phyloP scores from a whole-genome alignment of 2,329 filamentous ascomycete species.

The Trichophaea hybrida region DNA sequence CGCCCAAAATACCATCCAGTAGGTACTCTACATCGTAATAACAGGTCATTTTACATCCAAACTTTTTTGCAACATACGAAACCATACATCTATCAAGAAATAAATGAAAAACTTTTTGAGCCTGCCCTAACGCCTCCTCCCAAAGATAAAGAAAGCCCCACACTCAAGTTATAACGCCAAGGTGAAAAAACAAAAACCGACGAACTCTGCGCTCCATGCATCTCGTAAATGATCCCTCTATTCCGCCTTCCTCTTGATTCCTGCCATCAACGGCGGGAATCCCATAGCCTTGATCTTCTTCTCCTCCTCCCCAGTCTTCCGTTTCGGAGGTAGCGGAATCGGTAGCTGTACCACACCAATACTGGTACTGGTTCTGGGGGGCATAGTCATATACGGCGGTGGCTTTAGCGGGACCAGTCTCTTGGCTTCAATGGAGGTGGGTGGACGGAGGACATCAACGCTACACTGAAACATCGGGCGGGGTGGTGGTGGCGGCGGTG shows the following conservation, averaged over 20 bases:
- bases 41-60: too few relatives aligned
- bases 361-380: neutral
- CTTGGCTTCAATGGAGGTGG: constrained; percentile 18
- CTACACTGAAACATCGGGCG: constrained; percentile 7
- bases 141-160: too few relatives aligned
- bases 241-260: constrained; percentile 16
- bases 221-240: neutral
- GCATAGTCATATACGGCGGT: constrained; percentile 14
- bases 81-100: too few relatives aligned
- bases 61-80: too few relatives aligned
- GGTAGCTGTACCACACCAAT: neutral
- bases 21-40: too few relatives aligned
- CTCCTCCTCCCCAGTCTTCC: constrained; percentile 23
- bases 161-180: too few relatives aligned
- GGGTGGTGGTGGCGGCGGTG: constrained; percentile 3
- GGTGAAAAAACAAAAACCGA: too few relatives aligned
- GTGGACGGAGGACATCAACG: neutral
- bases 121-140: too few relatives aligned
- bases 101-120: too few relatives aligned
- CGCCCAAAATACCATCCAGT: too few relatives aligned
- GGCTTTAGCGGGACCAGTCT: constrained; percentile 19
- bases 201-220: too few relatives aligned
- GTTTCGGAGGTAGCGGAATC: constrained; percentile 4
- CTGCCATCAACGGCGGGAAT: constrained; percentile 25
- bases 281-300: constrained; percentile 27